Evolutionary conservation across 2,329 filamentous ascomycete species (phyloP).

Genomic region (Penicillium frequentans): DNA sequence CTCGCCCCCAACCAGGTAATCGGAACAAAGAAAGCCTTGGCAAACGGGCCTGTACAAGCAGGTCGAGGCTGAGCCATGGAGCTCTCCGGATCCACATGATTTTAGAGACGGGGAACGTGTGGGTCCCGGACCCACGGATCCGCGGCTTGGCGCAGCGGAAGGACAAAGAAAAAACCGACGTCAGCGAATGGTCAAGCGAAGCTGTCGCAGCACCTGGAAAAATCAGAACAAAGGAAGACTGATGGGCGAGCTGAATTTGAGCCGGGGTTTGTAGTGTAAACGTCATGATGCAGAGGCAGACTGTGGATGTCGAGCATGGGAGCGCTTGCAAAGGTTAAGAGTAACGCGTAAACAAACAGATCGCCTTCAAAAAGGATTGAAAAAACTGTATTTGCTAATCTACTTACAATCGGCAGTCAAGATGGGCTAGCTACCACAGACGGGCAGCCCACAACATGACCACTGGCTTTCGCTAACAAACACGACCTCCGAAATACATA

Average conservation of each 20-base stretch:
- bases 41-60: not conserved
- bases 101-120: not conserved
- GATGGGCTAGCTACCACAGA: too few species aligned
- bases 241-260: not conserved
- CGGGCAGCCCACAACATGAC: too few species aligned
- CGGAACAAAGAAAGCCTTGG: not conserved
- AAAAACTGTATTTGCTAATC: too few species aligned
- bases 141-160: not conserved
- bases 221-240: not conserved
- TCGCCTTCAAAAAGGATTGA: too few species aligned
- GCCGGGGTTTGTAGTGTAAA: not conserved
- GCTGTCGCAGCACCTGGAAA: not conserved
- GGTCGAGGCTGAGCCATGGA: not conserved
- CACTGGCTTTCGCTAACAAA: too few species aligned
- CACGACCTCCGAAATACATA: too few species aligned
- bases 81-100: not conserved
- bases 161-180: not conserved
- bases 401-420: too few species aligned
- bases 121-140: not conserved
- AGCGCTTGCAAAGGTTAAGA: too few species aligned
- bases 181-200: not conserved
- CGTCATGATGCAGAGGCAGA: not conserved
- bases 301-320: not conserved
- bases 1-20: not conserved
- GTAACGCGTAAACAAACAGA: not conserved